Conservation (phyloP, 164 flowering plant species). For the Annona squamosa region DNA sequence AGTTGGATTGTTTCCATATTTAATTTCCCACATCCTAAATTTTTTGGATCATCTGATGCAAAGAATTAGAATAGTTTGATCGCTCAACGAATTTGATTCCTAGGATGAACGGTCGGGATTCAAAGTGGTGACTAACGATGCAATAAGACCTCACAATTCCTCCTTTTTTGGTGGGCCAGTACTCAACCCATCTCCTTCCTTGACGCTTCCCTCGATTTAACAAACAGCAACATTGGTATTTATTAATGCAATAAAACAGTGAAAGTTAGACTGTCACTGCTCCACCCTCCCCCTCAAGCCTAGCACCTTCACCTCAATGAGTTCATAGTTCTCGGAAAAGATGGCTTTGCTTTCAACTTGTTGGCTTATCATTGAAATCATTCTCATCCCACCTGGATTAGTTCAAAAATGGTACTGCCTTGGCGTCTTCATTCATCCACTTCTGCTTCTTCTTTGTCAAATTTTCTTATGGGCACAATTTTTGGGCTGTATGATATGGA, state of each 20-base stretch:
- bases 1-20: too few species aligned
- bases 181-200: constrained; percentile 11
- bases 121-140: too few species aligned
- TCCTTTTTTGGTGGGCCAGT: background rate
- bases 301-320: background rate
- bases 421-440: constrained; percentile 45
- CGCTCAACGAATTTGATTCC: too few species aligned
- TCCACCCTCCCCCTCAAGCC: too few species aligned
- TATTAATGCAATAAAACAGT: background rate
- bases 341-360: constrained; percentile 30
- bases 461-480: constrained; percentile 29
- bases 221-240: background rate
- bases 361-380: constrained; percentile 38
- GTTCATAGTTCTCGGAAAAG: background rate
- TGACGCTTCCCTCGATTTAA: constrained; percentile 1
- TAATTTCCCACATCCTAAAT: too few species aligned
- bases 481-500: constrained; percentile 12
- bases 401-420: constrained; percentile 36
- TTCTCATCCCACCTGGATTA: constrained; percentile 37
- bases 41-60: too few species aligned
- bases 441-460: constrained; percentile 34
- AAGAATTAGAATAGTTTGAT: too few species aligned
- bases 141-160: too few species aligned
- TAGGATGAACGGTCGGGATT: background rate
- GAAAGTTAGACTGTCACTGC: background rate